These are phyloP conservation scores for Candida gigantensis DNA, from an alignment of 1,139 yeast species.

Conservation along the genomic window DNA sequence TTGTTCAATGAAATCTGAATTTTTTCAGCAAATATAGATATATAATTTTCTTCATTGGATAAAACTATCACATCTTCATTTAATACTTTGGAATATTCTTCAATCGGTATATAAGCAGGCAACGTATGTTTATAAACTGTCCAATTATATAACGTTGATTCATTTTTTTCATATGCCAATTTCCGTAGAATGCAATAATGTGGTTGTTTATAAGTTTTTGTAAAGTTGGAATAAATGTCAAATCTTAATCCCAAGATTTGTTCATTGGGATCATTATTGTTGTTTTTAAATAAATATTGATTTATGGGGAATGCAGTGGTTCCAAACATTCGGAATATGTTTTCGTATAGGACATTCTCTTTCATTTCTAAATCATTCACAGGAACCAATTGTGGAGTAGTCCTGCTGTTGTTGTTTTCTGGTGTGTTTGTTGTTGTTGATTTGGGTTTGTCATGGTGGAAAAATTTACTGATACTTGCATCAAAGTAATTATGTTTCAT, in stretches of 20 bases:
- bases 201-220: conserved; percentile 27
- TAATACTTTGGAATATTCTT: conserved; percentile 9
- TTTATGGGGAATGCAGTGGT: conserved; percentile 45
- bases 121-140: conserved; percentile 37
- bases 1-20: conserved; percentile 16
- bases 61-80: conserved; percentile 1
- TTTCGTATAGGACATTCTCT: conserved; percentile 39
- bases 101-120: conserved; percentile 31
- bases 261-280: conserved; percentile 23
- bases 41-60: neutral
- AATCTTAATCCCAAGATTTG: conserved; percentile 37
- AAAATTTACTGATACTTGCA: conserved; percentile 28
- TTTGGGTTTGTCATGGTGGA: conserved; percentile 12
- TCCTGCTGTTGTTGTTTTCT: neutral
- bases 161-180: conserved; percentile 13
- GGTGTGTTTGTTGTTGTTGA: conserved; percentile 1
- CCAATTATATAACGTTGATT: conserved; percentile 23
- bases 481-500: conserved; percentile 33
- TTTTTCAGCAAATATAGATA: conserved; percentile 7
- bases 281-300: conserved; percentile 22
- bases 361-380: conserved; percentile 23
- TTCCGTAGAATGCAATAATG: conserved; percentile 38
- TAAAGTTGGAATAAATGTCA: conserved; percentile 29
- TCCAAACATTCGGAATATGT: conserved; percentile 40
- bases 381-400: conserved; percentile 2